Evolutionary conservation across 192 early-diverging fungal genomes (phyloP).

Genomic region (Podochytrium sp.): DNA sequence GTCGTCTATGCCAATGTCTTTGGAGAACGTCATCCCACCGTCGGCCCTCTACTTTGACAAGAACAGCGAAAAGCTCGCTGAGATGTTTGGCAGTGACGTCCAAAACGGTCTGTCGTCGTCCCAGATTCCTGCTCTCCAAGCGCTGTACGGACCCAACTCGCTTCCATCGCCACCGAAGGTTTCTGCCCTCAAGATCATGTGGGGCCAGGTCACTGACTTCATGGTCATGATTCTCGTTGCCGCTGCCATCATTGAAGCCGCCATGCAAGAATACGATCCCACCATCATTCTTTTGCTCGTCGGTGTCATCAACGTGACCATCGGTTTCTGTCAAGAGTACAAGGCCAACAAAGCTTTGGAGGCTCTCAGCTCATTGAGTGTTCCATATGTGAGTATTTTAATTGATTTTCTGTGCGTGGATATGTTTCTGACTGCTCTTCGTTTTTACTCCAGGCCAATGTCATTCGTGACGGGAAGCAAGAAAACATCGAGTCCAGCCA

Average conservation of each 20-base stretch:
- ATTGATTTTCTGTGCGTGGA: too few relatives aligned
- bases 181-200: slow-evolving; percentile 73
- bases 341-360: slow-evolving; percentile 95
- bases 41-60: slow-evolving; percentile 92
- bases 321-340: slow-evolving; percentile 88
- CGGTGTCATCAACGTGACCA: slow-evolving; percentile 83
- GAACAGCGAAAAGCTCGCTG: slow-evolving; percentile 75
- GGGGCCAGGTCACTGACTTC: slow-evolving; percentile 89
- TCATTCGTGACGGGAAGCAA: slow-evolving; percentile 82
- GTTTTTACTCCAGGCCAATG: slow-evolving; percentile 76
- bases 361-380: slow-evolving; percentile 84
- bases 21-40: too few relatives aligned
- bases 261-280: slow-evolving; percentile 45
- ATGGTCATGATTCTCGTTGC: slow-evolving; percentile 90
- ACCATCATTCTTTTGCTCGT: slow-evolving; percentile 74
- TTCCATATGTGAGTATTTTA: slow-evolving; percentile 64
- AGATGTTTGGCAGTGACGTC: slow-evolving; percentile 83
- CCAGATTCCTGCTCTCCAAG: slow-evolving; percentile 61
- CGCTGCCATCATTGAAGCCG: slow-evolving; percentile 67
- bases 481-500: slow-evolving; percentile 75
- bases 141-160: slow-evolving; percentile 84
- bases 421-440: too few relatives aligned
- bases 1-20: slow-evolving; percentile 51
- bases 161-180: slow-evolving; percentile 80
- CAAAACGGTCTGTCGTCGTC: slow-evolving; percentile 65